Base-by-base conservation (phyloP, 2,329 filamentous ascomycete species). In the Talaromyces rugulosus region DNA sequence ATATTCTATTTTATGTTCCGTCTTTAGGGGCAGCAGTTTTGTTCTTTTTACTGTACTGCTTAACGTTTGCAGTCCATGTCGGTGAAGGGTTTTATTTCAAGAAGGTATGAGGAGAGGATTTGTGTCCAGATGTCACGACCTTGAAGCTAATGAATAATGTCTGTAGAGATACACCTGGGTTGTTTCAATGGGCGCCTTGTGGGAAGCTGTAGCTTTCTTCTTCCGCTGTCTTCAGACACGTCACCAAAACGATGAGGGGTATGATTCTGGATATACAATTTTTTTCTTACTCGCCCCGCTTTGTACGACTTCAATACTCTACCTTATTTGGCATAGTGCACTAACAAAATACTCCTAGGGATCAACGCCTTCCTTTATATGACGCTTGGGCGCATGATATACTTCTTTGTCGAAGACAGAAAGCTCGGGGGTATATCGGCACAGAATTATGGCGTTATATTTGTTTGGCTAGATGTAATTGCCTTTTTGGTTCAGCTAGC, bases 331-430 rank as follows among this genome's bases (percentile, higher is more conserved):
- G 16, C 8, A 50, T 6, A 4, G 5, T 2, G 23, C 23, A 27
- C 44, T 50, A 5, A 50, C 12, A 18, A 18, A 47, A 47, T 36
- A 16, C 16, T 16, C 5, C 18, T 6, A 50, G 44, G 44, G 44
- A 27, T 82, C 16, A 81, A 81, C 63, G 78, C 78, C 1, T 82
- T 78, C 62, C 73, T 74, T 18, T 81, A 80, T 68, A 79, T 81
- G 76, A 70, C 76, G 1, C 70, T 82, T 16, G 79, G 74, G 2
- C 73, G 78, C 2, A 79, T 82, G 76, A 74, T 80, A 30, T 68
- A 81, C 66, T 80, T 74, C 64, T 80, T 77, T 61, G 55, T 75
- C 3, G 77, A 77, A 0, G 71, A 73, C 0, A 72, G 70, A 14
- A 69, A 68, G 5, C 69, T 81, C 14, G 71, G 76, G 3, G 65